A percentile compares a stretch with the other conserved stretches of the same genome.
phyloP scores from a whole-genome alignment of 2,329 filamentous ascomycete genomes.

The Microdochium bolleyi region DNA sequence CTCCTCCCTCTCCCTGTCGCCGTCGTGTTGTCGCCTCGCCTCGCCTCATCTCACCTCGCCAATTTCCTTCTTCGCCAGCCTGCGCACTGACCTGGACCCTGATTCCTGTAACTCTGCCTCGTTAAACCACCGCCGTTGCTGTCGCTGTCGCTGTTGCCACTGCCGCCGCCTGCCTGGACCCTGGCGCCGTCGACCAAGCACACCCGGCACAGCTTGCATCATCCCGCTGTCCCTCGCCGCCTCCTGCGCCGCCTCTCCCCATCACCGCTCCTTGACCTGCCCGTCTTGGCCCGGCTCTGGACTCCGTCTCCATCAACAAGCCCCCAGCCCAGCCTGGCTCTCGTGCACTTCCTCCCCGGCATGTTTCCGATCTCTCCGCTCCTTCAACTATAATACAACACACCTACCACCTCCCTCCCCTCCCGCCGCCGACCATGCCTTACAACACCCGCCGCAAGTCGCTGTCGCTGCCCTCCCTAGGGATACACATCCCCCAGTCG shows the following conservation, averaged over 20 bases:
- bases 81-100: not conserved
- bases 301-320: not conserved
- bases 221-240: not conserved
- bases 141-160: not conserved
- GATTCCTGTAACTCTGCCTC: not conserved
- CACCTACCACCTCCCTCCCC: not conserved
- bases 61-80: not conserved
- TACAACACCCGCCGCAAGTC: conserved; percentile 98
- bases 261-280: not conserved
- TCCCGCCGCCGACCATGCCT: conserved; percentile 50
- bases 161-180: not conserved
- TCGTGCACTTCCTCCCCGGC: not conserved
- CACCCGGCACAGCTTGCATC: not conserved
- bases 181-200: not conserved
- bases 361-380: not conserved
- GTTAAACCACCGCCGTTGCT: not conserved
- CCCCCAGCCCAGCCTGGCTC: not conserved
- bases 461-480: conserved; percentile 83
- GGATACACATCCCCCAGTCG: conserved; percentile 71
- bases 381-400: not conserved
- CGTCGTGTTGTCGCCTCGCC: no score
- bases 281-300: not conserved
- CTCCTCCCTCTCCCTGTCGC: not conserved
- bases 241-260: not conserved
- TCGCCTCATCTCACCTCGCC: no score